Conservation (phyloP, 257 asterid species). For the Rauvolfia tetraphylla region DNA sequence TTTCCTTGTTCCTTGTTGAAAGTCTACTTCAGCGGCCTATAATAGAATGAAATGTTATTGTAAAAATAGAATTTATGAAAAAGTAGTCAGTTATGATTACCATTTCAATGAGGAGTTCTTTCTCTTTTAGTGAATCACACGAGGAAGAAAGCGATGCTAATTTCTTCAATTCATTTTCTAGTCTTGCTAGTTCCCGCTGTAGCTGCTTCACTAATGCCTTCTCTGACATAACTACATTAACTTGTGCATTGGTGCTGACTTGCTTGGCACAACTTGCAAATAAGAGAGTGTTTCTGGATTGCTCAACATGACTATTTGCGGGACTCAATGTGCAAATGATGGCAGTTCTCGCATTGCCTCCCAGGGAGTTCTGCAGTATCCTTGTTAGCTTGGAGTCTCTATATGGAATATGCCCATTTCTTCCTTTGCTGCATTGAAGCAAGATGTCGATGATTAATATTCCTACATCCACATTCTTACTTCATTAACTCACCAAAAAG, state of each 20-base stretch:
- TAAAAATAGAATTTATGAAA: neutral
- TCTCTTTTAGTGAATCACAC: conserved; percentile 45
- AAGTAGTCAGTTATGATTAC: conserved; percentile 24
- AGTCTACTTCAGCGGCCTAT: neutral
- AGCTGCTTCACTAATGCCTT: conserved; percentile 84
- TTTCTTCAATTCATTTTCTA: conserved; percentile 64
- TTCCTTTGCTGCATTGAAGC: conserved; percentile 64
- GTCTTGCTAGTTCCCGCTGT: conserved; percentile 68
- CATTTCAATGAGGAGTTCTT: conserved; percentile 71
- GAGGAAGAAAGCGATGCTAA: conserved; percentile 42
- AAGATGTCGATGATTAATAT: neutral
- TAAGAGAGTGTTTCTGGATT: conserved; percentile 84
- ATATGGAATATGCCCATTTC: conserved; percentile 80
- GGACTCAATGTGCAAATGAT: conserved; percentile 97
- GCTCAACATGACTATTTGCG: conserved; percentile 81
- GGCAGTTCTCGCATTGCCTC: conserved; percentile 92
- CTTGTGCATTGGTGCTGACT: conserved; percentile 74
- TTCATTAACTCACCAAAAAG: neutral
- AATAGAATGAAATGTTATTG: neutral
- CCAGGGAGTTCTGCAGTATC: conserved; percentile 74
- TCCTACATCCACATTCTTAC: neutral
- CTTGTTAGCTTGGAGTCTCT: conserved; percentile 95
- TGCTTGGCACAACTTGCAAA: conserved; percentile 98
- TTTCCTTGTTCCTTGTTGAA: neutral
- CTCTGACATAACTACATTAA: conserved; percentile 84